These are phyloP conservation scores for Zizania palustris DNA, from an alignment of 202 grass and related monocot genomes.

Conservation along the genomic window DNA sequence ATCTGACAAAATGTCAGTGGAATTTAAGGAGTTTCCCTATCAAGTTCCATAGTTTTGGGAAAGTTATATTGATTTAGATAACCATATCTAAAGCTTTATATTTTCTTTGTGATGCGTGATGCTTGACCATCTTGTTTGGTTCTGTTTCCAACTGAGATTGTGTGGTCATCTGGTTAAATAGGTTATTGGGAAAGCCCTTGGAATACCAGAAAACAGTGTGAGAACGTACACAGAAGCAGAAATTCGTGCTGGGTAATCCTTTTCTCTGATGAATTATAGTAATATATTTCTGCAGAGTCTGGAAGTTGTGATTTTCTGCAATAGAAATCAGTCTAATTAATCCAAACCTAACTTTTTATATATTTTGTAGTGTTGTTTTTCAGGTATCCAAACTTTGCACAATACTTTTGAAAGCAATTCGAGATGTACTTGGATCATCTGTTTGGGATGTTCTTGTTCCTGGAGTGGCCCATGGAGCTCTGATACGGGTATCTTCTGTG, in stretches of 20 bases:
- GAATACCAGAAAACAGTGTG: constrained; percentile 89
- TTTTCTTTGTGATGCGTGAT: constrained; percentile 24
- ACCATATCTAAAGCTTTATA: neutral
- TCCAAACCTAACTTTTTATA: constrained; percentile 39
- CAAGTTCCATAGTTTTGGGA: too few species aligned
- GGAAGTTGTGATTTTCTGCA: constrained; percentile 5
- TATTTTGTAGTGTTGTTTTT: constrained; percentile 85
- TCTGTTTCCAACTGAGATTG: constrained; percentile 14
- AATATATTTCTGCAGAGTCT: neutral
- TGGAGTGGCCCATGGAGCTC: constrained; percentile 72
- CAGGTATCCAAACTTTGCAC: constrained; percentile 95
- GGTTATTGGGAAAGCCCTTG: constrained; percentile 87
- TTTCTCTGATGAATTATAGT: constrained; percentile 8
- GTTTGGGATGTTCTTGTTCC: constrained; percentile 98
- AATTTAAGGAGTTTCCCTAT: neutral
- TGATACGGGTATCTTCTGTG: constrained; percentile 66
- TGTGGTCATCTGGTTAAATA: constrained; percentile 41
- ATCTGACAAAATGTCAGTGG: neutral
- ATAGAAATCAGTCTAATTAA: constrained; percentile 27
- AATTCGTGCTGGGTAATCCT: constrained; percentile 90
- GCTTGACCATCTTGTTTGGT: constrained; percentile 9
- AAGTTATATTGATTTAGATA: neutral
- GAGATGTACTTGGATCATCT: constrained; percentile 63
- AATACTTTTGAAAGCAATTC: constrained; percentile 74
- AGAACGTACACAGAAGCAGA: constrained; percentile 95